Evolutionary conservation across 2,329 filamentous ascomycete genomes (phyloP).

Genomic region (Hirsutella minnesotensis): DNA sequence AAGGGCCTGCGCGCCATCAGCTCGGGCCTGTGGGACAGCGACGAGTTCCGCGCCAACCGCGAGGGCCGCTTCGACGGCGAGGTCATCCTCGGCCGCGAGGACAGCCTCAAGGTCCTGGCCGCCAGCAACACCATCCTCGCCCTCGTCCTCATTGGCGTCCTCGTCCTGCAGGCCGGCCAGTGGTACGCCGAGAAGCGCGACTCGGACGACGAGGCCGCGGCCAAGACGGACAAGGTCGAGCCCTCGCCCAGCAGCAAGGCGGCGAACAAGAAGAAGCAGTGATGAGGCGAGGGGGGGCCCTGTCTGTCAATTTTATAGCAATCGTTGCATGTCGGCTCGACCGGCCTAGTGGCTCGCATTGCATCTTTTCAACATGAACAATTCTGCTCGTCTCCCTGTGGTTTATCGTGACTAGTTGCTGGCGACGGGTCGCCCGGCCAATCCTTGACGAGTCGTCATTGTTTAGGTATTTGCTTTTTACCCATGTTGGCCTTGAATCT

Average conservation of each 20-base stretch:
- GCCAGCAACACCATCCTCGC: conserved; percentile 96
- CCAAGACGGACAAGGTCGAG: conserved; percentile 20
- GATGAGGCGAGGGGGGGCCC: conserved; percentile 1
- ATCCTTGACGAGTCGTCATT: too few species aligned
- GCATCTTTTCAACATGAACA: too few species aligned
- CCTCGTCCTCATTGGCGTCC: conserved; percentile 78
- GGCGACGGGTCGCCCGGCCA: too few species aligned
- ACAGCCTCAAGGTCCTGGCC: conserved; percentile 79
- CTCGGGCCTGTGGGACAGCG: conserved; percentile 48
- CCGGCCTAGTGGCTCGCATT: too few species aligned
- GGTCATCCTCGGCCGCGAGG: conserved; percentile 67
- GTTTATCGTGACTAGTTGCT: too few species aligned
- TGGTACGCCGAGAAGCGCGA: conserved; percentile 98
- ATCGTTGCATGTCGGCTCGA: too few species aligned
- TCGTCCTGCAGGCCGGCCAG: conserved; percentile 90
- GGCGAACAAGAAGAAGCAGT: conserved; percentile 25
- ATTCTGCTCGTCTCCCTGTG: too few species aligned
- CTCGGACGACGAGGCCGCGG: conserved; percentile 60
- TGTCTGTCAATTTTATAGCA: too few species aligned
- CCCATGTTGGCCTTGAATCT: too few species aligned
- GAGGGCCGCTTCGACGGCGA: conserved; percentile 41
- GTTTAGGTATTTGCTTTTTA: too few species aligned
- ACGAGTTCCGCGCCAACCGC: conserved; percentile 24
- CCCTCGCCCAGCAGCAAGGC: conserved; percentile 13
- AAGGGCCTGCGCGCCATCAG: conserved; percentile 83